A percentile compares a stretch with the other conserved stretches of the same genome.
Conservation (phyloP, 2,329 filamentous ascomycete genomes). For the Penicillium freii region DNA sequence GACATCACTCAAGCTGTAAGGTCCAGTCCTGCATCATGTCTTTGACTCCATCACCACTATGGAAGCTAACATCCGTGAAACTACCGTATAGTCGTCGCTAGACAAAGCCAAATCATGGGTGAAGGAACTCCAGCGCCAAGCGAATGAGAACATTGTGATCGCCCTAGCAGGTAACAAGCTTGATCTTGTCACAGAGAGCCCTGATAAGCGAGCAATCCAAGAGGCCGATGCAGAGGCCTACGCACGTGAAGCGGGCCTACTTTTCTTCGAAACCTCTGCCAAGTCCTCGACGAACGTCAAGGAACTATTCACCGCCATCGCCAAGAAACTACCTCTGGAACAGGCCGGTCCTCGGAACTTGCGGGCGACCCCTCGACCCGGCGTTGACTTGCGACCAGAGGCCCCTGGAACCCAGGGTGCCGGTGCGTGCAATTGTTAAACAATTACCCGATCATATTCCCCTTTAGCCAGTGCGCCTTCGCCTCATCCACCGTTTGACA, state of each 20-base stretch:
- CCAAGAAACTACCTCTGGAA: slow-evolving; percentile 94
- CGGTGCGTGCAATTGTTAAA: slow-evolving; percentile 64
- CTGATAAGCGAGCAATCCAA: slow-evolving; percentile 89
- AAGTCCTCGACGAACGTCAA: slow-evolving; percentile 96
- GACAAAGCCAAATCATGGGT: slow-evolving; percentile 99
- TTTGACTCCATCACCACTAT: slow-evolving; percentile 1
- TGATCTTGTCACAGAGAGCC: slow-evolving; percentile 89
- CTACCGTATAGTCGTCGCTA: slow-evolving; percentile 69
- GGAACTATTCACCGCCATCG: slow-evolving; percentile 95
- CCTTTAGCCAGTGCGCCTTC: neutral
- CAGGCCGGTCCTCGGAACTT: slow-evolving; percentile 90
- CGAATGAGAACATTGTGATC: slow-evolving; percentile 99
- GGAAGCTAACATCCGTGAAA: slow-evolving; percentile 16
- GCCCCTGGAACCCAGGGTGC: slow-evolving; percentile 59
- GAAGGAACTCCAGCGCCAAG: slow-evolving; percentile 96
- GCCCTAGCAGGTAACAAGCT: slow-evolving; percentile 97
- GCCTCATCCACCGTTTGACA: neutral
- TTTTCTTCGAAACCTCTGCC: slow-evolving; percentile 98
- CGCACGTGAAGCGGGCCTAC: slow-evolving; percentile 83
- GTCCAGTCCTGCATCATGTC: slow-evolving; percentile 16
- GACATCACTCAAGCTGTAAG: slow-evolving; percentile 98
- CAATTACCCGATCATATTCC: neutral
- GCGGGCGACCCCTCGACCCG: slow-evolving; percentile 61
- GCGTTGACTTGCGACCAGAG: slow-evolving; percentile 66
- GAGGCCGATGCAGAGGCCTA: slow-evolving; percentile 93